These are phyloP conservation scores for Boletus tomentosulus DNA, from an alignment of 768 basidiomycete genomes.

Conservation along the genomic window DNA sequence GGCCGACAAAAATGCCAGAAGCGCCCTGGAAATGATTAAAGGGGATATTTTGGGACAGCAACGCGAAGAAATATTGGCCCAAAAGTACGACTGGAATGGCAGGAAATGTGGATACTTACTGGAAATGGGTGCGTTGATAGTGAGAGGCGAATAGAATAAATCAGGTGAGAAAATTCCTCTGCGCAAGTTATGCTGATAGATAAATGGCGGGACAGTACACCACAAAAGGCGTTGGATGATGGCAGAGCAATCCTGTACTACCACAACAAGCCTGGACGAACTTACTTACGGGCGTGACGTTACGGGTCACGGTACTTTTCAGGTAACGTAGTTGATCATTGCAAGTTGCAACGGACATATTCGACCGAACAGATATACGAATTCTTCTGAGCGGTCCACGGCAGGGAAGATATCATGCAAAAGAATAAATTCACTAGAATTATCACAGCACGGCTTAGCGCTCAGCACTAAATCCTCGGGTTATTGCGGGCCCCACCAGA, in stretches of 20 bases:
- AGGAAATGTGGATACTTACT: constrained; percentile 12
- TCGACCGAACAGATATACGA: constrained; percentile 4
- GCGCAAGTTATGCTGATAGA: constrained; percentile 2
- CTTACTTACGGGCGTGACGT: constrained; percentile 37
- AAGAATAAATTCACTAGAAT: background rate
- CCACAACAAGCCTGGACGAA: constrained; percentile 26
- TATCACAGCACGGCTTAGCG: background rate
- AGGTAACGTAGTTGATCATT: constrained; percentile 33
- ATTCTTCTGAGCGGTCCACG: background rate
- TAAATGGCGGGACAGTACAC: constrained; percentile 8
- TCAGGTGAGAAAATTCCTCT: constrained; percentile 7
- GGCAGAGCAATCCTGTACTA: constrained; percentile 28
- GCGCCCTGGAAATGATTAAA: background rate
- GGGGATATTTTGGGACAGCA: constrained; percentile 8
- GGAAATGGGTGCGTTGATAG: constrained; percentile 7
- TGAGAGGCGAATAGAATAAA: constrained; percentile 9
- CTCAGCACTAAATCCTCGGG: background rate
- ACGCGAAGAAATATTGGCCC: constrained; percentile 6
- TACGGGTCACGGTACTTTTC: constrained; percentile 32
- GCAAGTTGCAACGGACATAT: constrained; percentile 8
- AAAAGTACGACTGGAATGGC: constrained; percentile 2
- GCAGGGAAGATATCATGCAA: background rate
- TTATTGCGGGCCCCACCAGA: background rate
- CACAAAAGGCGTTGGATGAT: constrained; percentile 20
- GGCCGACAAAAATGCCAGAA: constrained; percentile 16